Conservation (phyloP, 345 rosid species). For the Eucalyptus camaldulensis region DNA sequence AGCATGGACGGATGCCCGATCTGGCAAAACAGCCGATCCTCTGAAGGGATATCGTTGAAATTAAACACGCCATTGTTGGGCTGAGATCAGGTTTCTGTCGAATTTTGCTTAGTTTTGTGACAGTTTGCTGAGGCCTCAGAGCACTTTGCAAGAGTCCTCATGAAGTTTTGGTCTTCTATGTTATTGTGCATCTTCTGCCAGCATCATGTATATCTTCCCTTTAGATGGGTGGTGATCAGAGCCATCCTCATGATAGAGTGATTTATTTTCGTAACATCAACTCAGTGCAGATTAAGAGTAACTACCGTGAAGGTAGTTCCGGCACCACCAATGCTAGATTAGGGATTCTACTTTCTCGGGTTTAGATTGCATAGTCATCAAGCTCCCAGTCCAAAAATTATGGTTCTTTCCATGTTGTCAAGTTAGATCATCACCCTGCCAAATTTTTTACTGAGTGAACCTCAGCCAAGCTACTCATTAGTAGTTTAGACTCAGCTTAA, state of each 20-base stretch:
- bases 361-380: not conserved
- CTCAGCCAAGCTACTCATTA: not conserved
- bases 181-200: not conserved
- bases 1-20: slow-evolving; percentile 98
- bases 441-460: not conserved
- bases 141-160: not conserved
- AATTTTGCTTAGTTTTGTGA: not conserved
- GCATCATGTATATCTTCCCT: not conserved
- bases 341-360: not conserved
- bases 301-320: not conserved
- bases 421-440: not conserved
- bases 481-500: not conserved
- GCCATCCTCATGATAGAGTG: not conserved
- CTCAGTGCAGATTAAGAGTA: not conserved
- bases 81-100: not conserved
- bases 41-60: slow-evolving; percentile 33
- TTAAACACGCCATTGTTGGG: not conserved
- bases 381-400: not conserved
- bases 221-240: not conserved
- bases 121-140: not conserved
- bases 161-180: not conserved
- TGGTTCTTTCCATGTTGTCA: not conserved
- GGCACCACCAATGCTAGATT: not conserved
- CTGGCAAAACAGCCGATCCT: slow-evolving; percentile 75
- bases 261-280: not conserved